Base-by-base conservation (phyloP, 148 eudicot species). In the Rhododendron simsii region DNA sequence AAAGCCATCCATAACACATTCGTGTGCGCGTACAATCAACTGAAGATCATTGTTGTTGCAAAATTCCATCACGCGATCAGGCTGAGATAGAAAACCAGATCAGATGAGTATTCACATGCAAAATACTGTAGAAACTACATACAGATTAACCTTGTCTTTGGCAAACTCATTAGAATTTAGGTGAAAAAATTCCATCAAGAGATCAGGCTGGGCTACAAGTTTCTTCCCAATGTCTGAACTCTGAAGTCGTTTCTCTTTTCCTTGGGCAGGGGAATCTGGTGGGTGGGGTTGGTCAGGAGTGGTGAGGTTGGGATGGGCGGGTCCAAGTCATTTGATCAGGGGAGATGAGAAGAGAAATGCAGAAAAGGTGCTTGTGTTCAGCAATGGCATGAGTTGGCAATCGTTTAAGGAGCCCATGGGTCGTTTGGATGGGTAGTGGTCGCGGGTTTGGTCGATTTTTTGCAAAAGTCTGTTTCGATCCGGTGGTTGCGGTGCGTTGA, bases 1-100 rank as follows among this genome's bases (percentile, higher is more conserved):
- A 89, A 98, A 98, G 84, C 99, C 99, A 90, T 98, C 99, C 99
- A 98, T 98, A 57, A 98, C 99, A 85, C 99, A 95, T 89, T 98
- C 99, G 86, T 98, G 99, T n/a, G 99, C 99, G 80, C 99, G 95
- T 67, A 98, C 96, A 71, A 98, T 95, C 89, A 98, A 85, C 86
- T 98, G 99, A 87, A 98, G 98, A 90, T 98, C 96, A 86, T 98
- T 98, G 87, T 94, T 98, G 91, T 98, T 93, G 87, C 99, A 98
- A 86, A 98, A 98, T 87, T 98, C 99, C 98, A 94, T 94, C 33
- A 98, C 99, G 81, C 99, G 98, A 79, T 98, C 99, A 84, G 98
- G 99, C 98, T 98, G 98, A 61, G 53, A 35, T 69, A 82, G 74
- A 55, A 47, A 80, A 75, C 57, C 30, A 63, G 73, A 71, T 26